Evolutionary conservation across 441 rosid genomes (phyloP), one percentile per base, ranked within the genome.

Genomic region (Adansonia madagascariensis): DNA sequence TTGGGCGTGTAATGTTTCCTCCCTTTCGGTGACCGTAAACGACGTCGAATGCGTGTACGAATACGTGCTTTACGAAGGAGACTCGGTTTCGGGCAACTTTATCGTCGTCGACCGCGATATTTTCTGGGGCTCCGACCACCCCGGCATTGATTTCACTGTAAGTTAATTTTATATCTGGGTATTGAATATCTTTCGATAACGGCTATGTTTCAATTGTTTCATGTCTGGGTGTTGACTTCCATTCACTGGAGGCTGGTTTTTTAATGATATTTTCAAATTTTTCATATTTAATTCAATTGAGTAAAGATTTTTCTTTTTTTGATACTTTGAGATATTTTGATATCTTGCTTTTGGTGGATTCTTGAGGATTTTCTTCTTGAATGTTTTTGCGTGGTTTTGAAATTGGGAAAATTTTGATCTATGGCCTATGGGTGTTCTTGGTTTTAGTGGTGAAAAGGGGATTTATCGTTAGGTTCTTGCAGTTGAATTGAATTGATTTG

Each of bases 61-160:
- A 80, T 96, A 96, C 70, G 98, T 92, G 47, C 88, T 94, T 50
- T 92, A 90, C 87, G 99, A 96, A 80, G 98, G 97, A 77, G 99
- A 96, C 80, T 77, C 86, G 71, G 82, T 96, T 59, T 87, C 99
- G 3, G 99, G 99, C 2, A 95, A 92, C 85, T 95, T 92, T 89
- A 98, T 95, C 8, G 99, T 94, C 76, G 97, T 94, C 60, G 99
- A 95, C 77, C 98, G 94, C 79, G 98, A 94, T 76, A 94, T 95
- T 80, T 95, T 94, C 92, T 95, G 98, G 99, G 81, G 91, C 82
- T 84, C 97, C 31, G 99, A 95, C 82, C 98, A 95, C 84, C 97
- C 98, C 41, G 99, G 98, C 79, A 88, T 94, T 79, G 99, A 95
- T 87, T 89, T 95, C 77, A 88, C 80, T 17, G 99, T 95, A 63